phyloP scores from a whole-genome alignment of 116 monocot genomes.

The Cymodocea nodosa region DNA sequence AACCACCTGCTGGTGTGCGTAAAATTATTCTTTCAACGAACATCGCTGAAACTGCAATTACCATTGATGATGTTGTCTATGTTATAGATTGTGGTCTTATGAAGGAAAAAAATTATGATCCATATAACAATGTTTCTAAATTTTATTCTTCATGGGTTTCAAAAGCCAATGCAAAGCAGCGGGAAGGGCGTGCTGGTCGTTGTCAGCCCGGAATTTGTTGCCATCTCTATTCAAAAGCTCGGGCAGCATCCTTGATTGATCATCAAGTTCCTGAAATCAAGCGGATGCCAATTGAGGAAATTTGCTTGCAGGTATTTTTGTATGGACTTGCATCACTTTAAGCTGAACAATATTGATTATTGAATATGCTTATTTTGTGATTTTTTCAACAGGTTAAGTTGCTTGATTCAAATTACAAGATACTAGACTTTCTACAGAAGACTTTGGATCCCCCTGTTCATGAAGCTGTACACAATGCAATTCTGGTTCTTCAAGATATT shows the following conservation, averaged over 20 bases:
- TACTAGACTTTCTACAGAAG: constrained; percentile 74
- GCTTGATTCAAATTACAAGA: constrained; percentile 55
- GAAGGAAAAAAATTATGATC: constrained; percentile 99
- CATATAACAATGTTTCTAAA: constrained; percentile 93
- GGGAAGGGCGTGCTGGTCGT: constrained; percentile 96
- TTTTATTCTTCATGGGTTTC: constrained; percentile 96
- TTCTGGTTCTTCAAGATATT: constrained; percentile 74
- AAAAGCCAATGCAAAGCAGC: constrained; percentile 88
- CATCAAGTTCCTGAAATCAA: constrained; percentile 94
- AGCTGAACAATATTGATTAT: not conserved
- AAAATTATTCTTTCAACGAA: constrained; percentile 98
- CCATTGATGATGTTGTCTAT: constrained; percentile 96
- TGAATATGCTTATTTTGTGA: constrained; percentile 7
- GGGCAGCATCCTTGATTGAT: constrained; percentile 53
- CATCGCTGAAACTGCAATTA: constrained; percentile 95
- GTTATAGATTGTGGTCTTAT: constrained; percentile 92
- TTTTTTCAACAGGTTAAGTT: constrained; percentile 62
- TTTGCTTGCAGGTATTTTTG: constrained; percentile 71
- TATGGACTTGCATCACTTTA: not conserved
- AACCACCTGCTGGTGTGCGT: constrained; percentile 45
- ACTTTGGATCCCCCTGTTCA: constrained; percentile 82
- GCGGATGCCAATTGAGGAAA: constrained; percentile 94
- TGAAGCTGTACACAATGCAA: constrained; percentile 70
- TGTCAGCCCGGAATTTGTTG: constrained; percentile 95
- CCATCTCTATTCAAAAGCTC: constrained; percentile 76